These are phyloP conservation scores for Trypanosoma cruzi DNA, from an alignment of 208 protist species.

Conservation along the genomic window DNA sequence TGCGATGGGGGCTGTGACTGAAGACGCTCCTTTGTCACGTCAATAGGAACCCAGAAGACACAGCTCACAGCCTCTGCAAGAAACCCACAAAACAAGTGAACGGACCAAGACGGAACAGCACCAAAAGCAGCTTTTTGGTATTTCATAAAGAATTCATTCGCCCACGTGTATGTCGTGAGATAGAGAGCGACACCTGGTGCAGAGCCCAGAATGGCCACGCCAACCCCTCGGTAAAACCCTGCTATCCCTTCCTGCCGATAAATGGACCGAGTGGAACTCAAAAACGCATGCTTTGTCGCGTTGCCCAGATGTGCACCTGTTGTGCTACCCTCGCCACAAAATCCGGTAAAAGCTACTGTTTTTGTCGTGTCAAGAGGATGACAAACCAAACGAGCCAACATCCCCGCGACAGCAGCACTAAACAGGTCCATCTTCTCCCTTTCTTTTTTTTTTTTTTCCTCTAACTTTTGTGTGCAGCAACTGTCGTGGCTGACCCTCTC, in stretches of 20 bases:
- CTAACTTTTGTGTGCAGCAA: too few relatives aligned
- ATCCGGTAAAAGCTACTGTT: slow-evolving; percentile 77
- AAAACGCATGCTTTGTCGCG: slow-evolving; percentile 10
- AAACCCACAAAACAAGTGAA: slow-evolving; percentile 71
- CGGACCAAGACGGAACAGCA: slow-evolving; percentile 27
- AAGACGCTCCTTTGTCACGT: slow-evolving; percentile 87
- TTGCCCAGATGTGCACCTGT: background rate
- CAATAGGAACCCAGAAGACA: slow-evolving; percentile 87
- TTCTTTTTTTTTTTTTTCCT: too few relatives aligned
- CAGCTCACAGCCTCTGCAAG: slow-evolving; percentile 83
- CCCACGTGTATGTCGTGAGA: slow-evolving; percentile 68
- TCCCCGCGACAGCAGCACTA: slow-evolving; percentile 61
- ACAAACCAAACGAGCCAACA: slow-evolving; percentile 54
- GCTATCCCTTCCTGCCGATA: slow-evolving; percentile 51
- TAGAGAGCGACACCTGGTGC: slow-evolving; percentile 83
- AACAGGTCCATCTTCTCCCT: slow-evolving; percentile 67
- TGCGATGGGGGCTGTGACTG: slow-evolving; percentile 76
- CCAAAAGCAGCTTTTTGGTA: background rate
- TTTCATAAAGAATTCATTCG: slow-evolving; percentile 30
- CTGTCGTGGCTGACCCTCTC: too few relatives aligned
- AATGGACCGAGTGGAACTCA: slow-evolving; percentile 33
- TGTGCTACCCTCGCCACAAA: slow-evolving; percentile 35
- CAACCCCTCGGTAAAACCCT: slow-evolving; percentile 86
- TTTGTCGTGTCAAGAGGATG: slow-evolving; percentile 90
- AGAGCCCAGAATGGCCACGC: slow-evolving; percentile 65